Evolutionary conservation across 2,329 filamentous ascomycete genomes (phyloP).

Genomic region (Truncatella angustata): DNA sequence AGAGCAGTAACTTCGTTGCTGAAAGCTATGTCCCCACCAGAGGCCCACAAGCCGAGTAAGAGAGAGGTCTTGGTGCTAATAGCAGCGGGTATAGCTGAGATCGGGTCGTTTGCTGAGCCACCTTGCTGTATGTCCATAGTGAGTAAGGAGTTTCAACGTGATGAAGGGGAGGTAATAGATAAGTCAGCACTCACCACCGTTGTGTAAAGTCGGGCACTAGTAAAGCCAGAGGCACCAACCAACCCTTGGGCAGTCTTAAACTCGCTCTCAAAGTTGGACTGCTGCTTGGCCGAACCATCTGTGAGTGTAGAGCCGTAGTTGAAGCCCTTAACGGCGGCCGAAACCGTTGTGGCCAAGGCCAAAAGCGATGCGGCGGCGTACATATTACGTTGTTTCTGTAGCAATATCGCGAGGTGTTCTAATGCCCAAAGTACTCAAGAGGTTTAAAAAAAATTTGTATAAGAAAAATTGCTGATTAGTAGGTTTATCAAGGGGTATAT

Average conservation of each 20-base stretch:
- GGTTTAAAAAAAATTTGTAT: background rate
- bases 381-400: background rate
- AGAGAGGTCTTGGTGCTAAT: conserved; percentile 76
- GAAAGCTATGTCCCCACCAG: conserved; percentile 61
- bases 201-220: conserved; percentile 71
- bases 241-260: conserved; percentile 66
- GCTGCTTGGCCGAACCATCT: conserved; percentile 56
- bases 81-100: conserved; percentile 64
- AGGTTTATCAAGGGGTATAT: no score
- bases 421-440: background rate
- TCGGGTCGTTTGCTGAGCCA: conserved; percentile 56
- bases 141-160: background rate
- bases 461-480: no score
- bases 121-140: conserved; percentile 46
- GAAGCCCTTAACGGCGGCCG: conserved; percentile 59
- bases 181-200: conserved; percentile 52
- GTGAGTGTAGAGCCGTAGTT: conserved; percentile 68
- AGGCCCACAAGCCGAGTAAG: conserved; percentile 82
- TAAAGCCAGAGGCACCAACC: conserved; percentile 64
- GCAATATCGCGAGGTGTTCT: background rate
- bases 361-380: conserved; percentile 19
- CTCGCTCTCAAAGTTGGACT: conserved; percentile 67
- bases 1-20: conserved; percentile 74
- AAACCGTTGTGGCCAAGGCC: conserved; percentile 37
- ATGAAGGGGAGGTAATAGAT: background rate